Evolutionary conservation across 208 protist genomes (phyloP), one percentile per base, ranked within the genome.

Genomic region (Novymonas esmeraldas): DNA sequence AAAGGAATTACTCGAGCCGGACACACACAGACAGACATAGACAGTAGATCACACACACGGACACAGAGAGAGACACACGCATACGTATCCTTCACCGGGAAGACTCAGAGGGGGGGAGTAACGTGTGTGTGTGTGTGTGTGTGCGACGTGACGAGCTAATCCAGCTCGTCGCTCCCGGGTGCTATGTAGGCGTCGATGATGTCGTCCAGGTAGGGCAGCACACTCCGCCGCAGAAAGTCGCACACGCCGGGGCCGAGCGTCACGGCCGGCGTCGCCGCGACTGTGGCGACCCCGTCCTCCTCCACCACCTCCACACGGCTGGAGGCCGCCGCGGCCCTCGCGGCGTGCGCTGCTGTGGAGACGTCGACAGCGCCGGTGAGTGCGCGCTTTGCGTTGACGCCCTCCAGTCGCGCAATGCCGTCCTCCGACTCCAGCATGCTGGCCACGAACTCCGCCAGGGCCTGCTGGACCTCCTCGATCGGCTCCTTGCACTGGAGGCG

Each of bases 201-300:
- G 59, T 95, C 90, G 50, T 95, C 90, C 18, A 95, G 55, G 34
- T 87, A 87, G 6, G 85, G 87, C 50, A 95, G 51, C 36, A 95
- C 78, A 45, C 92, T 85, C 44, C 71, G 56, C 48, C 79, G 59
- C 10, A 95, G 24, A 36, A 90, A 87, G n/a, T 68, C 61, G 46
- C 64, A 69, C 41, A 68, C 73, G 33, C 64, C 60, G 3, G 46
- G 46, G 9, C 54, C 54, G 26, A 90, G 64, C n/a, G 64, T 39
- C 13, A 64, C 55, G 1, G 31, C 18, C 3, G 58, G 29, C 26
- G 20, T 36, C 28, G 44, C 33, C 2, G 79, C 11, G 24, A 49
- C 49, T 29, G 58, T 42, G 6, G 54, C n/a, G 39, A 72, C 51
- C 16, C 45, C 70, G 33, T 77, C 68, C 60, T 76, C 77, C 41